These are phyloP conservation scores for Coniferiporia sulphurascens DNA, from an alignment of 1,284 basidiomycete species.

Conservation along the genomic window DNA sequence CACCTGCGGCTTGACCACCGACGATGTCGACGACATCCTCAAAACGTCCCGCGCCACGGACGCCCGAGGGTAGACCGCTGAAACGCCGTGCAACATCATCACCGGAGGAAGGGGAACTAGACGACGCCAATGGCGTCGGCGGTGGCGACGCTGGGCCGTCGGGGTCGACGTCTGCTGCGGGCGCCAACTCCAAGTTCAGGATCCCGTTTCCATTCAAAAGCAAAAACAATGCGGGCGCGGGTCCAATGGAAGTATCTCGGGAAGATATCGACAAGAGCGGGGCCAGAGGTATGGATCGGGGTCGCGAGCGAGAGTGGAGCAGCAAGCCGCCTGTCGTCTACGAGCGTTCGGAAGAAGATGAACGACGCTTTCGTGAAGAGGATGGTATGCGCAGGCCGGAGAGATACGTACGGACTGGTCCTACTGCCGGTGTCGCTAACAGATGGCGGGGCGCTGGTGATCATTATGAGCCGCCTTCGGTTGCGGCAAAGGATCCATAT, in stretches of 20 bases:
- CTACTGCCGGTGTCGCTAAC: neutral
- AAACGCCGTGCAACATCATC: constrained; percentile 58
- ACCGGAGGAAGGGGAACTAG: constrained; percentile 75
- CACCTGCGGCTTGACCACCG: neutral
- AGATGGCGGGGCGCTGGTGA: constrained; percentile 5
- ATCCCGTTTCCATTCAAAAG: constrained; percentile 73
- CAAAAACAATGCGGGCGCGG: constrained; percentile 31
- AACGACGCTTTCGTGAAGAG: constrained; percentile 33
- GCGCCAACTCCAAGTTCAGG: constrained; percentile 33
- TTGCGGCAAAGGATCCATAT: neutral
- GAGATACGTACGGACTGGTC: neutral
- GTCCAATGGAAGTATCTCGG: neutral
- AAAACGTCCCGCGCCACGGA: constrained; percentile 15
- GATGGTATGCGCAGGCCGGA: constrained; percentile 21
- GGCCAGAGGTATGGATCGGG: constrained; percentile 23
- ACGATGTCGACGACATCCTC: neutral
- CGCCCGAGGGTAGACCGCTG: constrained; percentile 35
- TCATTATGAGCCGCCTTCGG: constrained; percentile 12
- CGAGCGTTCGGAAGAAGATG: constrained; percentile 41
- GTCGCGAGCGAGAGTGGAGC: constrained; percentile 15
- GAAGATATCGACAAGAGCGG: constrained; percentile 12
- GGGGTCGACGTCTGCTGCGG: constrained; percentile 21
- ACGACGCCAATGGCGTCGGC: constrained; percentile 34
- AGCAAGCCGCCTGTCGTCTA: constrained; percentile 31
- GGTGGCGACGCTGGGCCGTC: constrained; percentile 22